Evolutionary conservation across 129 eudicot genomes (phyloP).

Genomic region (sunflower (Helianthus annuus)): DNA sequence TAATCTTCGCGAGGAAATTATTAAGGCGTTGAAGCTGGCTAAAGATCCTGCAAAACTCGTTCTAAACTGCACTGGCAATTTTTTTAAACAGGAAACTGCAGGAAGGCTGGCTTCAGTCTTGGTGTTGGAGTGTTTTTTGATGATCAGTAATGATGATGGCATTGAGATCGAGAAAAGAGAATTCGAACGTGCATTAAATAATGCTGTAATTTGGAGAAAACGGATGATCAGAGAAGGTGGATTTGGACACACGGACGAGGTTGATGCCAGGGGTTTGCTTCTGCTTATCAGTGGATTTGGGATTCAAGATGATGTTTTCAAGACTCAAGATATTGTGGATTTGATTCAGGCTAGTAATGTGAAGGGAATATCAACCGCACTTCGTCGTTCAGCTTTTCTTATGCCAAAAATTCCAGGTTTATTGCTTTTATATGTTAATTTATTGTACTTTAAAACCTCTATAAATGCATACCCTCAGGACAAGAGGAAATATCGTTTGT

Average conservation of each 20-base stretch:
- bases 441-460: neutral
- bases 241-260: conserved; percentile 36
- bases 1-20: conserved; percentile 43
- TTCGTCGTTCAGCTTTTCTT: conserved; percentile 50
- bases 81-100: conserved; percentile 44
- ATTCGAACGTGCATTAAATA: conserved; percentile 36
- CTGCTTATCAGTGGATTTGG: conserved; percentile 68
- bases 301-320: conserved; percentile 44
- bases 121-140: conserved; percentile 62
- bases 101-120: conserved; percentile 49
- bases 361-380: conserved; percentile 37
- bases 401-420: conserved; percentile 56
- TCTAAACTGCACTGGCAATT: conserved; percentile 53
- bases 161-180: conserved; percentile 36
- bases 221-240: conserved; percentile 63
- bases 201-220: conserved; percentile 56
- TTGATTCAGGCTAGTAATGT: conserved; percentile 45
- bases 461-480: too few relatives aligned
- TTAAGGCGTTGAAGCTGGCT: conserved; percentile 52
- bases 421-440: conserved; percentile 8
- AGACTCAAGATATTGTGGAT: conserved; percentile 47
- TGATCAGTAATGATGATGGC: conserved; percentile 39
- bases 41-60: conserved; percentile 57
- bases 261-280: conserved; percentile 74
- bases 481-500: too few relatives aligned